phyloP scores from a whole-genome alignment of 163 green algal genomes.

The Prototheca cutis region DNA sequence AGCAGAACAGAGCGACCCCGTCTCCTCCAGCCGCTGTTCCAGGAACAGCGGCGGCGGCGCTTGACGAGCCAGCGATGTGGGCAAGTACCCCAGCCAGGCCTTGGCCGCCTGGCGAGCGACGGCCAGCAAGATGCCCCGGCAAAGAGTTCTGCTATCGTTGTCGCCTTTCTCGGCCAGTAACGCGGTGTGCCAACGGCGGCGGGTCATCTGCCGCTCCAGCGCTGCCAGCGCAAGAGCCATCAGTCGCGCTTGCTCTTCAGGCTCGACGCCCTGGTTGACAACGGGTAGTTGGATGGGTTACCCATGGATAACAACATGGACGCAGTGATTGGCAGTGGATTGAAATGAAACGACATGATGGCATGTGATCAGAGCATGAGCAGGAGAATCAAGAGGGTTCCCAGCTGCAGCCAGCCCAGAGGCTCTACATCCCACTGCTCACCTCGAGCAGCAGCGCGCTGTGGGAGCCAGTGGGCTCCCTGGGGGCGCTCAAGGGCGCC shows the following conservation, averaged over 20 bases:
- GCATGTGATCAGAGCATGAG: too few relatives aligned
- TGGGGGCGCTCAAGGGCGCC: neutral
- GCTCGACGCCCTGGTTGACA: neutral
- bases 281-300: too few relatives aligned
- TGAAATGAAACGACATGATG: neutral
- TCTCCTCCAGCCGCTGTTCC: neutral
- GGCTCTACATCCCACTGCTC: neutral
- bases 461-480: neutral
- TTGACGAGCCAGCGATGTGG: neutral
- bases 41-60: neutral
- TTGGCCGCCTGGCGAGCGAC: neutral
- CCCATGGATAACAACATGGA: neutral
- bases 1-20: neutral
- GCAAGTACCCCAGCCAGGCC: neutral
- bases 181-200: neutral
- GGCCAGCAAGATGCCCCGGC: neutral
- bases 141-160: neutral
- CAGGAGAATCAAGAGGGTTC: too few relatives aligned
- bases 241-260: neutral
- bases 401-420: too few relatives aligned
- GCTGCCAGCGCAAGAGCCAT: neutral
- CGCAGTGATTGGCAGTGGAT: neutral
- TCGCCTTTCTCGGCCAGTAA: neutral
- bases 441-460: neutral
- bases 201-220: neutral